These are phyloP conservation scores for Leonotis leonurus DNA, from an alignment of 257 asterid genomes.

Conservation along the genomic window DNA sequence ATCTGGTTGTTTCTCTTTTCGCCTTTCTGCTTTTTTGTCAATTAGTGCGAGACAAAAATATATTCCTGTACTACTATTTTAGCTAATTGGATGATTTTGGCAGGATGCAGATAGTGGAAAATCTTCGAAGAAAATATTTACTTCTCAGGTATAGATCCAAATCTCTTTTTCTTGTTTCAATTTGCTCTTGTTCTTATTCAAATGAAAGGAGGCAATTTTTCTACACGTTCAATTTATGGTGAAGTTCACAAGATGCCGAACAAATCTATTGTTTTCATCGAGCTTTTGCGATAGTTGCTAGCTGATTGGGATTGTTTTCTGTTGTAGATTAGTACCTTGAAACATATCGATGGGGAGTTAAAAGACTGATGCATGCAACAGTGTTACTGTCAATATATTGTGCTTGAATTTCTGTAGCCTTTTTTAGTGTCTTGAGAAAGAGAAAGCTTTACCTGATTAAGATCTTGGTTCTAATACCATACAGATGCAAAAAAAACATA, in stretches of 20 bases:
- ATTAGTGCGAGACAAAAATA: background rate
- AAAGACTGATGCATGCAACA: background rate
- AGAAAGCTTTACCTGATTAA: background rate
- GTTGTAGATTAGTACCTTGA: background rate
- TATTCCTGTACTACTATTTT: background rate
- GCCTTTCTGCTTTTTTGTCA: background rate
- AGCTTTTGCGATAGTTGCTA: background rate
- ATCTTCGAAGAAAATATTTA: conserved; percentile 22
- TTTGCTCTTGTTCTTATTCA: too few species aligned
- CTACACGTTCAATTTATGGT: background rate
- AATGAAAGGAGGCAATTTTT: background rate
- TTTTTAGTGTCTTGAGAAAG: background rate
- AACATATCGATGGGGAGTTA: background rate
- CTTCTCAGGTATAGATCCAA: conserved; percentile 34
- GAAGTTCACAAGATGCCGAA: background rate
- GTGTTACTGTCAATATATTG: background rate
- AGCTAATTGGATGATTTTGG: conserved; percentile 16
- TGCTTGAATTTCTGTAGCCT: background rate
- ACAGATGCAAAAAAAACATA: background rate
- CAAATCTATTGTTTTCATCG: background rate
- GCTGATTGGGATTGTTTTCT: background rate
- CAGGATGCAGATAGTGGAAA: conserved; percentile 48
- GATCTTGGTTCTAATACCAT: background rate
- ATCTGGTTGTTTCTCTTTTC: conserved; percentile 33
- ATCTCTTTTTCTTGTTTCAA: background rate